Evolutionary conservation across 306 rosid genomes (phyloP).

Genomic region (Arachis hypogaea): DNA sequence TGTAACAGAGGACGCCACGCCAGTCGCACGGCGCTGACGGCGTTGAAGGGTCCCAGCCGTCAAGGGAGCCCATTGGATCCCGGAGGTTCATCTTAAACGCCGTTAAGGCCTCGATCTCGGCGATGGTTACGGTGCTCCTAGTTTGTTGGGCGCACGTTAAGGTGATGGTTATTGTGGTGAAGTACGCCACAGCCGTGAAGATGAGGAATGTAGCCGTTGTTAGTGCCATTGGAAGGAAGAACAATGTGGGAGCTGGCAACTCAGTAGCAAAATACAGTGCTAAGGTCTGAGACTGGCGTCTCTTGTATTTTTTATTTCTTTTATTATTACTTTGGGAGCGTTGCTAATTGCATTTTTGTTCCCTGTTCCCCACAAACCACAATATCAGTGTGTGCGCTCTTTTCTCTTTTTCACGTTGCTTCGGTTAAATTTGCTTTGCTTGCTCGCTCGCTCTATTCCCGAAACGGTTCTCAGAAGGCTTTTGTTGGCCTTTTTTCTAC

Average conservation of each 20-base stretch:
- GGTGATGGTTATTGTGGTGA: slow-evolving; percentile 33
- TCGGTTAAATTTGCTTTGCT: not conserved
- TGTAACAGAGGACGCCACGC: slow-evolving; percentile 63
- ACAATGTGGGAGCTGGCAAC: not conserved
- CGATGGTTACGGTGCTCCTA: not conserved
- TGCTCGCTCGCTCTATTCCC: slow-evolving; percentile 39
- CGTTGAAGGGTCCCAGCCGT: slow-evolving; percentile 65
- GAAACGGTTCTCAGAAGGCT: slow-evolving; percentile 26
- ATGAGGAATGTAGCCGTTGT: slow-evolving; percentile 59
- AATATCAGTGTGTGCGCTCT: not conserved
- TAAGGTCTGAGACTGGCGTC: slow-evolving; percentile 28
- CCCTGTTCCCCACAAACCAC: slow-evolving; percentile 20
- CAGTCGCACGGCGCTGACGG: slow-evolving; percentile 81
- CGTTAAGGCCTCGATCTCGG: slow-evolving; percentile 60
- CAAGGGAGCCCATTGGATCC: slow-evolving; percentile 67
- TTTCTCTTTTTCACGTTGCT: slow-evolving; percentile 6
- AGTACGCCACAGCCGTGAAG: slow-evolving; percentile 23
- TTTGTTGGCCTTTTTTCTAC: slow-evolving; percentile 16
- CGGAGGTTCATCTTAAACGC: slow-evolving; percentile 56
- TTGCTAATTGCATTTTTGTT: slow-evolving; percentile 6
- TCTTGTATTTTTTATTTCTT: too few relatives aligned
- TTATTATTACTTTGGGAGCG: slow-evolving; percentile 52
- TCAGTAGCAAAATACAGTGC: too few relatives aligned
- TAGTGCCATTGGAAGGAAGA: slow-evolving; percentile 38
- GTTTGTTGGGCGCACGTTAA: not conserved